Percentiles rank a stretch among this genome's conserved stretches.
phyloP scores from a whole-genome alignment of 1,139 yeast species.

The Sugiyamaella novakii region DNA sequence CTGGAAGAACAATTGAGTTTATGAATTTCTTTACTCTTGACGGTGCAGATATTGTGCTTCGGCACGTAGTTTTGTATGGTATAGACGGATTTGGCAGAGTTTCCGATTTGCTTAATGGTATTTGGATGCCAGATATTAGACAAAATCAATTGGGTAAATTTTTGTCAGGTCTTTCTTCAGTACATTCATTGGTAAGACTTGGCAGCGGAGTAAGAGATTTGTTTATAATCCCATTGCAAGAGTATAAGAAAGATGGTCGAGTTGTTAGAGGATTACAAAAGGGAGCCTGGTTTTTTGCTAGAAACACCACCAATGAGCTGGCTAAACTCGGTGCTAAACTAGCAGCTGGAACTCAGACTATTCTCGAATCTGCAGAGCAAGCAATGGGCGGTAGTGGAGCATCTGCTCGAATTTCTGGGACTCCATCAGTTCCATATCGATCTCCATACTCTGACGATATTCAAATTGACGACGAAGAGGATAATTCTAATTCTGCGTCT shows the following conservation, averaged over 20 bases:
- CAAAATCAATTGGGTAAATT: conserved; percentile 77
- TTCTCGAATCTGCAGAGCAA: conserved; percentile 79
- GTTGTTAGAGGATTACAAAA: conserved; percentile 70
- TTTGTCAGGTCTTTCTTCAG: conserved; percentile 79
- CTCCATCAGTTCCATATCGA: conserved; percentile 22
- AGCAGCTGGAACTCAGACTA: conserved; percentile 85
- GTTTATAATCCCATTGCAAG: conserved; percentile 71
- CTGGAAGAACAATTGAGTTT: conserved; percentile 84
- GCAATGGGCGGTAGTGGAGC: conserved; percentile 70
- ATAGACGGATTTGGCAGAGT: conserved; percentile 69
- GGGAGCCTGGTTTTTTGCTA: conserved; percentile 77
- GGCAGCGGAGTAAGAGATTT: conserved; percentile 79
- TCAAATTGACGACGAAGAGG: conserved; percentile 39
- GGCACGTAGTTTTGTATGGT: conserved; percentile 69
- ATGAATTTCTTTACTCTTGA: conserved; percentile 87
- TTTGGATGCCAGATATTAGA: conserved; percentile 88
- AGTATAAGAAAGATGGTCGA: conserved; percentile 73
- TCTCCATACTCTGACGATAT: conserved; percentile 35
- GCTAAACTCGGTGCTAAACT: conserved; percentile 80
- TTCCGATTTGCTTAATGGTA: conserved; percentile 55
- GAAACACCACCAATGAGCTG: conserved; percentile 78
- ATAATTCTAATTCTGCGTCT: conserved; percentile 4
- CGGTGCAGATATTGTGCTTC: conserved; percentile 72
- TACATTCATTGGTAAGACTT: conserved; percentile 72
- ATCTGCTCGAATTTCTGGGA: conserved; percentile 41